phyloP scores from a whole-genome alignment of 305 asterid species.

The Euphrasia arctica region DNA sequence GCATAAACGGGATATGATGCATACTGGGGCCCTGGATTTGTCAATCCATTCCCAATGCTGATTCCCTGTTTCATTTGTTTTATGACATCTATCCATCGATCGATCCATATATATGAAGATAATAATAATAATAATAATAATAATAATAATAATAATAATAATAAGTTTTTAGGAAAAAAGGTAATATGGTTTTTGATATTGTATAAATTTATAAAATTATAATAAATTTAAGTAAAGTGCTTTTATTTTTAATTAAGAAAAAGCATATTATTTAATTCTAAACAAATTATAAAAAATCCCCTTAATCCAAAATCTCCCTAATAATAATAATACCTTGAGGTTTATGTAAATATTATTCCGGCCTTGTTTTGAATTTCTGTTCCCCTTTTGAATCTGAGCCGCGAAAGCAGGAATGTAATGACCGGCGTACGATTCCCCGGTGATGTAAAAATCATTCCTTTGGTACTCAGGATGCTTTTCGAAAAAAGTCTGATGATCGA shows the following conservation, averaged over 20 bases:
- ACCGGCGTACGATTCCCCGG: constrained; percentile 60
- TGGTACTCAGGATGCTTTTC: not conserved
- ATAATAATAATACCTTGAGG: constrained; percentile 34
- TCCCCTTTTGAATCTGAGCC: constrained; percentile 24
- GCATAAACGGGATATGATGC: not conserved
- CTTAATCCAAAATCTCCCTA: no score
- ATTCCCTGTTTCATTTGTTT: not conserved
- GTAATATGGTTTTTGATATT: no score
- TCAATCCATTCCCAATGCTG: not conserved
- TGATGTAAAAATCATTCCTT: constrained; percentile 32
- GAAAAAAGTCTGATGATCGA: constrained; percentile 4
- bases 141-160: not conserved
- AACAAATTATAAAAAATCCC: no score
- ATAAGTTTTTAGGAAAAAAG: no score
- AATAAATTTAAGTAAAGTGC: no score
- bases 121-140: not conserved
- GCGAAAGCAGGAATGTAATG: constrained; percentile 54
- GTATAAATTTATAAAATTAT: no score
- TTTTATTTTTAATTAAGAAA: no score
- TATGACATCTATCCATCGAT: no score
- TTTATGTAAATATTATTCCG: constrained; percentile 34
- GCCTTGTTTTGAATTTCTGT: constrained; percentile 33
- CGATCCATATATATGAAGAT: not conserved
- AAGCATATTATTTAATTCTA: no score
- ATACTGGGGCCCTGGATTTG: not conserved